A percentile compares a stretch with the other conserved stretches of the same genome.
Evolutionary conservation across 257 asterid genomes (phyloP).

Genomic region (Perilla frutescens): DNA sequence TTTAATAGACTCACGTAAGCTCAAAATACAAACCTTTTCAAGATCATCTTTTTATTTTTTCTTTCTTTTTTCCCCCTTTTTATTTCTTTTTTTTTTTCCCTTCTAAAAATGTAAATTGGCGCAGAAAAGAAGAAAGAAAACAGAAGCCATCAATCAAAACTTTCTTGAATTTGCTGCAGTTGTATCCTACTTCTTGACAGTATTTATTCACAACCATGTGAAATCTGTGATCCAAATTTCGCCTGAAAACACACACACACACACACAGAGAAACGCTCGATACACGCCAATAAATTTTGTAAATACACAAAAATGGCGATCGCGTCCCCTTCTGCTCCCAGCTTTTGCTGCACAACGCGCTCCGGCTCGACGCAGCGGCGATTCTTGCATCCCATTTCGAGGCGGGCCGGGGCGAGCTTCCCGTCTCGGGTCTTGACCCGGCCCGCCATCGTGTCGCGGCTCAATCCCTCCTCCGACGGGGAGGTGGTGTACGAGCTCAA

Average conservation of each 20-base stretch:
- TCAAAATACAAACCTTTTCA: conserved; percentile 7
- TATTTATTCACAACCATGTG: neutral
- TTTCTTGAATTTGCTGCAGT: neutral
- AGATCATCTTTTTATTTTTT: no score
- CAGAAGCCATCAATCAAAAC: neutral
- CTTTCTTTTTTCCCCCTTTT: no score
- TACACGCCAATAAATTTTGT: neutral
- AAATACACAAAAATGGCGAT: conserved; percentile 59
- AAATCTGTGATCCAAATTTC: conserved; percentile 34
- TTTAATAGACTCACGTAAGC: conserved; percentile 30
- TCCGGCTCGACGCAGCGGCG: conserved; percentile 38
- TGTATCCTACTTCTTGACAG: neutral
- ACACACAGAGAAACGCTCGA: neutral
- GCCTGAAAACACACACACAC: conserved; percentile 1
- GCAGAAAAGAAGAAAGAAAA: neutral
- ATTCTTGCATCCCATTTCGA: conserved; percentile 30
- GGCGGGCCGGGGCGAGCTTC: conserved; percentile 24
- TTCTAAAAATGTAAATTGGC: neutral
- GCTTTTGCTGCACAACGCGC: conserved; percentile 48
- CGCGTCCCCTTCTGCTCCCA: conserved; percentile 70
- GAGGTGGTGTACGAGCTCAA: conserved; percentile 68
- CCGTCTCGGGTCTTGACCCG: conserved; percentile 30
- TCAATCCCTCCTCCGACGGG: conserved; percentile 56
- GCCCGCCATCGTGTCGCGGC: conserved; percentile 41
- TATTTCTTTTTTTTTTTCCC: neutral